Evolutionary conservation across 192 early-diverging fungal species (phyloP).

Genomic region (Fimicolochytrium jonesii): DNA sequence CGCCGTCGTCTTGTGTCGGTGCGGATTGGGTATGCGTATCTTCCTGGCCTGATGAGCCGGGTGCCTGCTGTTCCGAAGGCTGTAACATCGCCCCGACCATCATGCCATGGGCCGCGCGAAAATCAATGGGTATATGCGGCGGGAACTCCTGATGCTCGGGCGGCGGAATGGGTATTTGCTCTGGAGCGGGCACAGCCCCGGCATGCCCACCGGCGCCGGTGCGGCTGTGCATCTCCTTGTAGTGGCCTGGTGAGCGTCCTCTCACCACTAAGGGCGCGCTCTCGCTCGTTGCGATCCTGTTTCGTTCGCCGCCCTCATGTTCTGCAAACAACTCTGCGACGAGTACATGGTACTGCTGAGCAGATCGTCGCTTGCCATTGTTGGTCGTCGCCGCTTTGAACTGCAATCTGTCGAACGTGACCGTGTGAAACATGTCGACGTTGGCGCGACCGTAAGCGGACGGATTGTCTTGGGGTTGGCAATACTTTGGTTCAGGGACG

Average conservation of each 20-base stretch:
- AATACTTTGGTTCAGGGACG: constrained; percentile 34
- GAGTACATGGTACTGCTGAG: constrained; percentile 94
- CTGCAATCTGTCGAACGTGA: constrained; percentile 90
- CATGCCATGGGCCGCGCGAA: no score
- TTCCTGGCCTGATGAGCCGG: no score
- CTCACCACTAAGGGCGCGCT: constrained; percentile 87
- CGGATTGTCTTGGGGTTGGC: constrained; percentile 8
- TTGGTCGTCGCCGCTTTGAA: constrained; percentile 97
- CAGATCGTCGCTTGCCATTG: constrained; percentile 87
- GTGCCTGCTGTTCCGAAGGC: no score
- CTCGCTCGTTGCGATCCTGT: constrained; percentile 62
- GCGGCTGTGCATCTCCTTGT: constrained; percentile 41
- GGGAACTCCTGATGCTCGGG: no score
- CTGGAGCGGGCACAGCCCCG: no score
- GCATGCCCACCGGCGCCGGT: neutral
- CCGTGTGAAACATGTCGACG: constrained; percentile 33
- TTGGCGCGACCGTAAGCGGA: neutral
- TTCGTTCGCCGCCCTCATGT: constrained; percentile 48
- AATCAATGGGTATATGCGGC: no score
- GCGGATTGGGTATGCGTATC: no score
- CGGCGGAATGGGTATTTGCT: no score
- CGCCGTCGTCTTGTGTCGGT: no score
- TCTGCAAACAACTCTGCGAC: constrained; percentile 75
- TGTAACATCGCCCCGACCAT: no score
- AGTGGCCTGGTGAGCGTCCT: constrained; percentile 91